phyloP scores from a whole-genome alignment of 331 rosid genomes.

The Spiraea crenata region DNA sequence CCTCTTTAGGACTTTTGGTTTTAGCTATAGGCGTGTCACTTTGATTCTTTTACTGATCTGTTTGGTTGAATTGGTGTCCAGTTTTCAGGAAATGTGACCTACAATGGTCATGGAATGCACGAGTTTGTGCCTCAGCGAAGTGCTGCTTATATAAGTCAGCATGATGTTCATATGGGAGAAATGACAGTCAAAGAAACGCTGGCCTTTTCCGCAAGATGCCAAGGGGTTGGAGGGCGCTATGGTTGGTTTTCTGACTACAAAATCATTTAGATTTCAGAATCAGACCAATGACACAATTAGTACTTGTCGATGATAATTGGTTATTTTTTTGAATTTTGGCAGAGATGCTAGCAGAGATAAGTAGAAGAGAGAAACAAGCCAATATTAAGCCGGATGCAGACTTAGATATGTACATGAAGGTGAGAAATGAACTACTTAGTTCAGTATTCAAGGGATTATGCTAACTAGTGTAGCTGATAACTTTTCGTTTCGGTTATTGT shows the following conservation, averaged over 20 bases:
- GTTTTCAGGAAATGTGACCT: slow-evolving; percentile 51
- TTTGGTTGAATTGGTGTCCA: slow-evolving; percentile 18
- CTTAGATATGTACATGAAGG: slow-evolving; percentile 68
- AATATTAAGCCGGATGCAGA: slow-evolving; percentile 63
- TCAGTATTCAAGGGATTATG: neutral
- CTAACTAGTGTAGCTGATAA: neutral
- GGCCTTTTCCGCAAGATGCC: slow-evolving; percentile 64
- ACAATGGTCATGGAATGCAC: slow-evolving; percentile 58
- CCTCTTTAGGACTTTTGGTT: neutral
- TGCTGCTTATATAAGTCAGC: slow-evolving; percentile 57
- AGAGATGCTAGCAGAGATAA: slow-evolving; percentile 54
- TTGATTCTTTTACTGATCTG: neutral
- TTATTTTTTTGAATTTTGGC: slow-evolving; percentile 16
- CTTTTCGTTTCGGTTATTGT: neutral
- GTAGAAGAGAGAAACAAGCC: slow-evolving; percentile 53
- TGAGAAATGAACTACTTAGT: slow-evolving; percentile 13
- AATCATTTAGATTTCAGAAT: neutral
- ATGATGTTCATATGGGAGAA: slow-evolving; percentile 56
- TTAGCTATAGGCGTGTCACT: neutral
- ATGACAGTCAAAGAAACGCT: slow-evolving; percentile 68
- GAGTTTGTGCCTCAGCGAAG: slow-evolving; percentile 63
- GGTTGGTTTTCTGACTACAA: slow-evolving; percentile 35
- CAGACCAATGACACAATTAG: neutral
- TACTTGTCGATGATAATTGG: neutral
- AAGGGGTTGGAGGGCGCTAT: slow-evolving; percentile 55